These are phyloP conservation scores for Gnaphalium uliginosum DNA, from an alignment of 129 eudicot species.

Conservation along the genomic window DNA sequence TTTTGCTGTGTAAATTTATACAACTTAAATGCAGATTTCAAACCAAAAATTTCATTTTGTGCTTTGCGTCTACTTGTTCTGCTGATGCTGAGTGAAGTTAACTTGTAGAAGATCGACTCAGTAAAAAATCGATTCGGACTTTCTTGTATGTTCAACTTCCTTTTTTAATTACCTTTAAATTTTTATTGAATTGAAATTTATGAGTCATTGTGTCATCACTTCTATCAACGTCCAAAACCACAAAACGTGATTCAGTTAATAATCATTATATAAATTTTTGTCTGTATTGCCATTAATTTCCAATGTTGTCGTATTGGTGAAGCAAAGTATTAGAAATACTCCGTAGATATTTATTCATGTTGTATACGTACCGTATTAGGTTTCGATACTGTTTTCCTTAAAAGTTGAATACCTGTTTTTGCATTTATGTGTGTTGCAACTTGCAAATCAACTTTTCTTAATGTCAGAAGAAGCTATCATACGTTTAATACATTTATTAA, in stretches of 20 bases:
- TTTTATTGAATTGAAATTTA: too few relatives aligned
- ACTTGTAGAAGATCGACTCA: not conserved
- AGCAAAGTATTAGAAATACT: not conserved
- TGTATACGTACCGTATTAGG: not conserved
- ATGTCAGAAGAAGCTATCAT: too few relatives aligned
- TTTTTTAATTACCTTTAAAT: not conserved
- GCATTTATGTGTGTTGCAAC: too few relatives aligned
- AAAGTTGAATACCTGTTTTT: too few relatives aligned
- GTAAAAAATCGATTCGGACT: not conserved
- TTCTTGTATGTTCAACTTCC: not conserved
- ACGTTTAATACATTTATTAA: too few relatives aligned
- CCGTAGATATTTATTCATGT: not conserved
- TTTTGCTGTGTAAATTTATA: slow-evolving; percentile 1
- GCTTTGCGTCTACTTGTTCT: not conserved
- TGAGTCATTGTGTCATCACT: not conserved
- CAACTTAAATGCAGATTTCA: not conserved
- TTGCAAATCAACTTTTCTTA: too few relatives aligned
- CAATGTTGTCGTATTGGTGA: not conserved
- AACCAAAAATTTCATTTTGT: not conserved
- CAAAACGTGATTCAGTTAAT: not conserved
- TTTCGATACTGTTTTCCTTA: too few relatives aligned
- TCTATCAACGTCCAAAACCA: not conserved
- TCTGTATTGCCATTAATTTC: not conserved
- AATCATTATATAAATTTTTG: too few relatives aligned
- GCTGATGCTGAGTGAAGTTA: not conserved